These are phyloP conservation scores for Sanghuangporus sanghuang DNA, from an alignment of 1,284 basidiomycete species.

Conservation along the genomic window DNA sequence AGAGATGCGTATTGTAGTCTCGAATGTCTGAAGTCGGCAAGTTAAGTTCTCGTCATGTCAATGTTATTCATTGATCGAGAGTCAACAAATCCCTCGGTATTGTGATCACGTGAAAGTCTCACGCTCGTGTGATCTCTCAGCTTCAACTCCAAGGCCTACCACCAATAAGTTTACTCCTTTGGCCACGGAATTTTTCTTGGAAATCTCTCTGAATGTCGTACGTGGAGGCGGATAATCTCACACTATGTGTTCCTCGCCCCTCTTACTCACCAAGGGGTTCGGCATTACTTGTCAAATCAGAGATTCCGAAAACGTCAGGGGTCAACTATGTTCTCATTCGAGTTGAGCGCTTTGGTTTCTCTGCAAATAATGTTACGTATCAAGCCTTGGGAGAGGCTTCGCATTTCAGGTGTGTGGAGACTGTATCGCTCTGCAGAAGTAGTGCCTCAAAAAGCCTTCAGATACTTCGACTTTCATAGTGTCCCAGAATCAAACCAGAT, in stretches of 20 bases:
- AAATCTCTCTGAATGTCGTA: not conserved
- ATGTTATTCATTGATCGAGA: too few species aligned
- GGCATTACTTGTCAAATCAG: conserved; percentile 25
- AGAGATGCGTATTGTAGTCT: too few species aligned
- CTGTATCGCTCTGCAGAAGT: not conserved
- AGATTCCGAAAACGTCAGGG: conserved; percentile 4
- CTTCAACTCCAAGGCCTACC: too few species aligned
- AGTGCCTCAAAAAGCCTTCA: conserved; percentile 21
- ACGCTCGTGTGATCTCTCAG: too few species aligned
- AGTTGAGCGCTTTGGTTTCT: conserved; percentile 61
- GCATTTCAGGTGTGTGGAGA: conserved; percentile 44
- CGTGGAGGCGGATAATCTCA: not conserved
- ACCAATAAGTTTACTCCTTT: too few species aligned
- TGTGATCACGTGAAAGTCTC: too few species aligned
- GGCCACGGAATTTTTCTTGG: too few species aligned
- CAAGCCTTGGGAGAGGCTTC: conserved; percentile 50
- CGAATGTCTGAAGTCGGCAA: too few species aligned
- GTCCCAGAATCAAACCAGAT: conserved; percentile 34
- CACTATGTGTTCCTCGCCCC: not conserved
- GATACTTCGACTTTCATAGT: conserved; percentile 61
- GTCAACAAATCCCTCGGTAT: too few species aligned
- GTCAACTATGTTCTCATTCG: conserved; percentile 48
- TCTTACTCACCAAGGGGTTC: not conserved
- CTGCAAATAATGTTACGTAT: conserved; percentile 49
- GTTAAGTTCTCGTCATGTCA: too few species aligned